Base-by-base conservation (phyloP, 768 basidiomycete species). In the Naganishia vaughanmartiniae region DNA sequence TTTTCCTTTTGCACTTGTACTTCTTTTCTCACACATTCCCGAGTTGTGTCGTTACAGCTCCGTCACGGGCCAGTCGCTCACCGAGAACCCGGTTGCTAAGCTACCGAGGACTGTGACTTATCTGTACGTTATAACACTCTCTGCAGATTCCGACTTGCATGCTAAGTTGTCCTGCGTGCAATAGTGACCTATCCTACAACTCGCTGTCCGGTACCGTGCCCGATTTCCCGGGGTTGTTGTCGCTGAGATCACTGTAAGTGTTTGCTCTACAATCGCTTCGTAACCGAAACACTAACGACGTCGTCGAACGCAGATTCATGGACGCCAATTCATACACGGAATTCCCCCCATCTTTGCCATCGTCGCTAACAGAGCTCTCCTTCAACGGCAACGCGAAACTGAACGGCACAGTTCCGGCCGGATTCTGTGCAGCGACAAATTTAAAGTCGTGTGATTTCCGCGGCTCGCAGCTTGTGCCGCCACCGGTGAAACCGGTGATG, bases 161-260 rank as follows among this genome's bases (percentile, higher is more conserved):
- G 14, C 58, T 51, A 28, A 51, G 30, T 2, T n/a, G 14, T 19
- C 1, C 26, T 33, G 12, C 19, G 21, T 24, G 17, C 14, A 57
- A 53, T 65, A 80, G 78, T 15, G 81, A 82, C 66, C 56, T 82
- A 14, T 82, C 81, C 3, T 80, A 71, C 66, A 82, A 82, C 63
- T 69, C 74, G 0, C 67, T 82, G 14, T 56, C 70, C 7, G 79
- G 80, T 7, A 46, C 73, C 12, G 67, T 79, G 15, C 79, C 80
- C 0, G 67, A 74, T 15, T 73, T 79, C 58, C 39, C 72, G 17
- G 28, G 57, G 7, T 66, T 81, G 9, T 72, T 71, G 3, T 67
- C 70, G 2, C 67, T 81, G 0, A 69, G 74, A 31, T 78, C 80
- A n/a, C 72, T 81, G 77, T 79, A 34, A 73, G 76, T 74, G 15